Evolutionary conservation across 345 rosid genomes (phyloP).

Genomic region (Acer saccharum): DNA sequence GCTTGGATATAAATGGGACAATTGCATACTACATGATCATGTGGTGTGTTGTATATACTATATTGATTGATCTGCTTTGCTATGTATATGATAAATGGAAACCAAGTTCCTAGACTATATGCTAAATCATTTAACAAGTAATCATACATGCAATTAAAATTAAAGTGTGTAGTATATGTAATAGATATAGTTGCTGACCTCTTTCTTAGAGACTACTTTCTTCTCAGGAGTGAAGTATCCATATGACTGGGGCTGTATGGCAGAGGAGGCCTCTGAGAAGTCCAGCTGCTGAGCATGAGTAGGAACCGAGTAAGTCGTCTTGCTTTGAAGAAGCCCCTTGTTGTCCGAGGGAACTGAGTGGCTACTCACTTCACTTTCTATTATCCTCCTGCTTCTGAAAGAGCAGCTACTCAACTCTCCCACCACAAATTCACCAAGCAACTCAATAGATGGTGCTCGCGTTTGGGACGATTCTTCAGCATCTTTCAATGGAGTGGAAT

Average conservation of each 20-base stretch:
- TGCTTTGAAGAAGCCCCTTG: slow-evolving; percentile 19
- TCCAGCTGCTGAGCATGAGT: slow-evolving; percentile 14
- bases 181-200: slow-evolving; percentile 12
- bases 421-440: slow-evolving; percentile 52
- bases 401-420: slow-evolving; percentile 36
- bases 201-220: slow-evolving; percentile 21
- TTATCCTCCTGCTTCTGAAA: slow-evolving; percentile 22
- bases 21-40: no score
- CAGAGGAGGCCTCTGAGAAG: slow-evolving; percentile 24
- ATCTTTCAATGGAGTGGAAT: slow-evolving; percentile 19
- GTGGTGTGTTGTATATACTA: no score
- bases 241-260: slow-evolving; percentile 7
- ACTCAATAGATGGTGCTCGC: slow-evolving; percentile 40
- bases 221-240: slow-evolving; percentile 13
- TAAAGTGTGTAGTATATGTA: neutral
- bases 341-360: slow-evolving; percentile 29
- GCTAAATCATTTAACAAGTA: no score
- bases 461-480: slow-evolving; percentile 20
- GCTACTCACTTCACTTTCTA: slow-evolving; percentile 34
- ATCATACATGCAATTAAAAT: neutral
- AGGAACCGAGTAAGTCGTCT: slow-evolving; percentile 14
- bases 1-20: no score
- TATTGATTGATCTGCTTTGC: no score
- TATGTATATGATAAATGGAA: no score
- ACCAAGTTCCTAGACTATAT: no score